phyloP scores from a whole-genome alignment of 2,329 filamentous ascomycete species.

The Chlorencoelia australis region DNA sequence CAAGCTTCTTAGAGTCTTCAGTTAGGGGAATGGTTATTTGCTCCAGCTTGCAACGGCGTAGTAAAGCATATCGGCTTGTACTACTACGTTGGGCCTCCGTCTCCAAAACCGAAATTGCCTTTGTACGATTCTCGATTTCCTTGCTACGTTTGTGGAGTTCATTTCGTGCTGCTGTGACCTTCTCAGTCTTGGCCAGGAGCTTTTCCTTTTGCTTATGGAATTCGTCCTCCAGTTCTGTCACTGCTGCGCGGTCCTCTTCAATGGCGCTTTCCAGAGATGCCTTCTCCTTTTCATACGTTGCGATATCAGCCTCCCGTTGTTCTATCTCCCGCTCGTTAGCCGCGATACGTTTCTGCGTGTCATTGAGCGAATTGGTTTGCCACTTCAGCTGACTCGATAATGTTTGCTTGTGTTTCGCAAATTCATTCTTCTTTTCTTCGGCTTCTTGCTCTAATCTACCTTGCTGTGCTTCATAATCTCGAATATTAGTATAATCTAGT shows the following conservation, averaged over 20 bases:
- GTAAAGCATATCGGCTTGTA: slow-evolving; percentile 70
- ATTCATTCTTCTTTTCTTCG: slow-evolving; percentile 75
- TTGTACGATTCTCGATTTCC: slow-evolving; percentile 66
- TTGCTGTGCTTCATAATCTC: slow-evolving; percentile 88
- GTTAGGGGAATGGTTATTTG: slow-evolving; percentile 78
- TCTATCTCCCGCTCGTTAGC: slow-evolving; percentile 56
- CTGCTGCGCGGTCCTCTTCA: slow-evolving; percentile 61
- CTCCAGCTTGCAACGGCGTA: slow-evolving; percentile 86
- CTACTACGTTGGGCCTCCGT: slow-evolving; percentile 78
- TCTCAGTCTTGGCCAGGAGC: slow-evolving; percentile 59
- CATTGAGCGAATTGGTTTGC: slow-evolving; percentile 42
- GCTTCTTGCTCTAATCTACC: slow-evolving; percentile 87
- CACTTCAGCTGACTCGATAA: slow-evolving; percentile 53
- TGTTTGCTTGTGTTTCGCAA: slow-evolving; percentile 72
- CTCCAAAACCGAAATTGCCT: slow-evolving; percentile 70
- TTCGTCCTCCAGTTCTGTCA: slow-evolving; percentile 64
- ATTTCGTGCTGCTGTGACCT: slow-evolving; percentile 65
- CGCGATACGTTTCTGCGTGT: slow-evolving; percentile 58
- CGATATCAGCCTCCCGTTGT: slow-evolving; percentile 58
- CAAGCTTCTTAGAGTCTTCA: slow-evolving; percentile 59
- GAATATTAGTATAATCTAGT: slow-evolving; percentile 80
- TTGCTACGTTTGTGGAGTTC: slow-evolving; percentile 79
- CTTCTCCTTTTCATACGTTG: slow-evolving; percentile 62
- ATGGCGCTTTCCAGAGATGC: slow-evolving; percentile 63
- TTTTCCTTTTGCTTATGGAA: slow-evolving; percentile 59